phyloP scores from a whole-genome alignment of 2,329 filamentous ascomycete genomes.

The Monosporascus sp. region DNA sequence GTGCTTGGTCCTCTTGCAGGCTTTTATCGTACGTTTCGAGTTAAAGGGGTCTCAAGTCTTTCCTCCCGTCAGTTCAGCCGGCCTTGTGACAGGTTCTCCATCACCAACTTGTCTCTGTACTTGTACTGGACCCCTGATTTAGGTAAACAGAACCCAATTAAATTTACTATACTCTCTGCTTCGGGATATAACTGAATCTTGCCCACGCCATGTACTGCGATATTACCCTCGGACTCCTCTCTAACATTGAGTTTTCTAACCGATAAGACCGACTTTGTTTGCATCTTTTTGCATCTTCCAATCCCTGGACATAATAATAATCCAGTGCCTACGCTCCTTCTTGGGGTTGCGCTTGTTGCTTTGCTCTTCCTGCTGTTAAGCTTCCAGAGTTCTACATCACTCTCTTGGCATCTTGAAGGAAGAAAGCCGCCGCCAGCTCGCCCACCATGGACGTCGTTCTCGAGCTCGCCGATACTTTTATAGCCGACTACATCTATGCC shows the following conservation, averaged over 20 bases:
- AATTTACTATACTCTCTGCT: not conserved
- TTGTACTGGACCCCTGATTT: too few species aligned
- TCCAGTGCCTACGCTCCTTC: not conserved
- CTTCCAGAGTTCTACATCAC: conserved; percentile 20
- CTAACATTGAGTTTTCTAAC: not conserved
- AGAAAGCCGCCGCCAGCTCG: not conserved
- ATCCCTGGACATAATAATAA: not conserved
- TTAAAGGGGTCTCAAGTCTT: too few species aligned
- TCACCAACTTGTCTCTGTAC: too few species aligned
- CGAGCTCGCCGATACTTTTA: conserved; percentile 74
- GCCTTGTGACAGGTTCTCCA: too few species aligned
- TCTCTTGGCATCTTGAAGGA: not conserved
- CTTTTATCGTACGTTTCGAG: not conserved
- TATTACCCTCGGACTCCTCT: not conserved
- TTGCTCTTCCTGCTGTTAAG: conserved; percentile 16
- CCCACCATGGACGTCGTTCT: conserved; percentile 84
- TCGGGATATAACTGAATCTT: not conserved
- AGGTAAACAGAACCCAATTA: too few species aligned
- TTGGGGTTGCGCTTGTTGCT: not conserved
- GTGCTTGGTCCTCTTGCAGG: not conserved
- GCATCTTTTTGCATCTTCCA: not conserved
- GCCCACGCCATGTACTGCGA: not conserved
- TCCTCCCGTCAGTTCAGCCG: too few species aligned
- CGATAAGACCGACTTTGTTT: not conserved
- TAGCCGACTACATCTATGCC: conserved; percentile 77